Conservation (phyloP, 306 rosid genomes). For the Fragaria ananassa region DNA sequence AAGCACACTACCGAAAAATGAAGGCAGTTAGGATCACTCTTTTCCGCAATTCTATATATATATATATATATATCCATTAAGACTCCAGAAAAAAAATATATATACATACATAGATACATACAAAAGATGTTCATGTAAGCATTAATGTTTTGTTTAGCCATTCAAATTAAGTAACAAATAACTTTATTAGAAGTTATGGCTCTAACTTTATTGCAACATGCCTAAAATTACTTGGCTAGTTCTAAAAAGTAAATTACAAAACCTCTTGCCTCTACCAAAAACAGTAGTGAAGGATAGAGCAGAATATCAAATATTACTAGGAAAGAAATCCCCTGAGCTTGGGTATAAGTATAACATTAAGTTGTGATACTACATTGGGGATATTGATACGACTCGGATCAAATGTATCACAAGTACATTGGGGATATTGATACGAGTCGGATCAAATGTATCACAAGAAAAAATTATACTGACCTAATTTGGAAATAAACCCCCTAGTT, state of each 20-base stretch:
- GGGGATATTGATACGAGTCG: neutral
- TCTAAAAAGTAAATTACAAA: neutral
- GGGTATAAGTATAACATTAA: neutral
- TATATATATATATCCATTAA: neutral
- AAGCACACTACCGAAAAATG: neutral
- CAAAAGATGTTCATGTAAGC: neutral
- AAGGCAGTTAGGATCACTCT: neutral
- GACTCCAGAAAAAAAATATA: neutral
- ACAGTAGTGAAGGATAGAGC: neutral
- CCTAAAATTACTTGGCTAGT: neutral
- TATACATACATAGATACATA: neutral
- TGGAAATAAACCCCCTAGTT: neutral
- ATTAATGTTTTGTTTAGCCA: slow-evolving; percentile 8
- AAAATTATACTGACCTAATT: neutral
- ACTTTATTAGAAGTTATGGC: neutral
- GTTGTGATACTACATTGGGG: neutral
- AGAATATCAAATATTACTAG: neutral
- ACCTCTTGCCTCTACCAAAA: neutral
- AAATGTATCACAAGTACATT: neutral
- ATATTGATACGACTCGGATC: neutral
- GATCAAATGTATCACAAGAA: neutral
- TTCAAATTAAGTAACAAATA: neutral
- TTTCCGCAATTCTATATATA: neutral
- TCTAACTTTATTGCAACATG: neutral
- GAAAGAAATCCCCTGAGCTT: neutral